These are phyloP conservation scores for Farysia itapuensis DNA, from an alignment of 1,284 basidiomycete species.

Conservation along the genomic window DNA sequence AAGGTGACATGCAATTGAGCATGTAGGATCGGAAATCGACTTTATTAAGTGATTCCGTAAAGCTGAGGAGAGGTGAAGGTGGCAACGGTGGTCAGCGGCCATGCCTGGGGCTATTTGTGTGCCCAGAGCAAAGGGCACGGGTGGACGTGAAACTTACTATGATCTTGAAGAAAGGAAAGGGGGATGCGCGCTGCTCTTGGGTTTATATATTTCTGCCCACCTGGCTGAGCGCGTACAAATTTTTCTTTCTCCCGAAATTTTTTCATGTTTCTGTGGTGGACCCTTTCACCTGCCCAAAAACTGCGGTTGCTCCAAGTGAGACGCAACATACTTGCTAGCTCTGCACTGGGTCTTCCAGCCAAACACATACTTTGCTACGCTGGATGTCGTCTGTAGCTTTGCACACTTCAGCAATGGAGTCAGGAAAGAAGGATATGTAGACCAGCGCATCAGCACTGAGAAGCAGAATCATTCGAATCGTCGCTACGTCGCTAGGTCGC, in stretches of 20 bases:
- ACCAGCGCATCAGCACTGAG: too few relatives aligned
- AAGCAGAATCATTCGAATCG: too few relatives aligned
- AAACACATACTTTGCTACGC: too few relatives aligned
- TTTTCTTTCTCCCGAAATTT: slow-evolving; percentile 2
- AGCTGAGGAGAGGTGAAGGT: slow-evolving; percentile 27
- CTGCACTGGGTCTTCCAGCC: too few relatives aligned
- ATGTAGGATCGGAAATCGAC: slow-evolving; percentile 57
- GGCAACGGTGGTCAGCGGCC: slow-evolving; percentile 2
- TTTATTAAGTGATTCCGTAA: slow-evolving; percentile 59
- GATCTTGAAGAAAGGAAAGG: slow-evolving; percentile 36
- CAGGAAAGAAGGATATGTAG: too few relatives aligned
- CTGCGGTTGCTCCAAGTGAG: too few relatives aligned
- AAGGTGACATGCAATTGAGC: slow-evolving; percentile 57
- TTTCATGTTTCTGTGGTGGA: background rate
- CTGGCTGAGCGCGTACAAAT: slow-evolving; percentile 3
- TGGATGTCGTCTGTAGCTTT: too few relatives aligned
- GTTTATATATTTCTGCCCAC: slow-evolving; percentile 29
- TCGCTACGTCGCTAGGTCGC: too few relatives aligned
- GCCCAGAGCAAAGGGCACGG: slow-evolving; percentile 6
- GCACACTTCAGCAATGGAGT: too few relatives aligned
- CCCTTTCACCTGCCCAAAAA: background rate
- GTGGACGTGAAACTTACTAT: slow-evolving; percentile 33
- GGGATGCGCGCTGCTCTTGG: slow-evolving; percentile 17
- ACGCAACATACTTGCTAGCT: too few relatives aligned
- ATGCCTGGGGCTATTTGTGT: background rate